Base-by-base conservation (phyloP, 768 basidiomycete species). In the Termitomyces eurrhizus region DNA sequence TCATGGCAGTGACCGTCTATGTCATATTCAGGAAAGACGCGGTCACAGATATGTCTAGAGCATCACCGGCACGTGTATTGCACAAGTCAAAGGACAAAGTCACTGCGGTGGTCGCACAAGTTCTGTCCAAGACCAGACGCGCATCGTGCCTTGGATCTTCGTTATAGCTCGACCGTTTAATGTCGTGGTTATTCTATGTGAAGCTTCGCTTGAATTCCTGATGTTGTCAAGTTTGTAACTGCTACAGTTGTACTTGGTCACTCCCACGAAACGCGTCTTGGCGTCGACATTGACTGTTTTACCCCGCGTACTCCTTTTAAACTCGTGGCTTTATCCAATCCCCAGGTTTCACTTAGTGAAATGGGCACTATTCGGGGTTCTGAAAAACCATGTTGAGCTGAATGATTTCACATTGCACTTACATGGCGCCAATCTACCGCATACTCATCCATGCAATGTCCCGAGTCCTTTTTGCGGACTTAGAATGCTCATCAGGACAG, bases 401-500 rank as follows among this genome's bases (percentile, higher is more conserved):
- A 44, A 42, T 56, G 51, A 39, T 57, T 56, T 60, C 62, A 56
- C 53, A 44, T 44, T 36, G 21, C 39, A n/a, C 16, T 14, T 16
- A 6, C 48, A 13, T 56, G 42, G 39, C 8, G 42, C 9, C 14
- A 5, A 54, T 33, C 3, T 36, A 44, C 53, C 49, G 56, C 48
- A 24, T 13, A 16, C 21, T n/a, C 26, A 29, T 16, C 26, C n/a
- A 13, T 52, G 35, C 5, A 4, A 36, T 32, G 52, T 29, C 48
- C 49, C 41, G 62, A 57, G 58, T 57, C 62, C 62, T 53, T 63
- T 62, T 56, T 63, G 55, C 51, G 58, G 52, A 26, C 18, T 45
- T 24, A 7, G 29, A 16, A 24, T 44, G 51, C 50, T 52, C 55
- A 57, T 51, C 46, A 13, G 26, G 53, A 37, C 12, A 44, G 41